These are phyloP conservation scores for Waitea zeae DNA, from an alignment of 1,284 basidiomycete species.

Conservation along the genomic window DNA sequence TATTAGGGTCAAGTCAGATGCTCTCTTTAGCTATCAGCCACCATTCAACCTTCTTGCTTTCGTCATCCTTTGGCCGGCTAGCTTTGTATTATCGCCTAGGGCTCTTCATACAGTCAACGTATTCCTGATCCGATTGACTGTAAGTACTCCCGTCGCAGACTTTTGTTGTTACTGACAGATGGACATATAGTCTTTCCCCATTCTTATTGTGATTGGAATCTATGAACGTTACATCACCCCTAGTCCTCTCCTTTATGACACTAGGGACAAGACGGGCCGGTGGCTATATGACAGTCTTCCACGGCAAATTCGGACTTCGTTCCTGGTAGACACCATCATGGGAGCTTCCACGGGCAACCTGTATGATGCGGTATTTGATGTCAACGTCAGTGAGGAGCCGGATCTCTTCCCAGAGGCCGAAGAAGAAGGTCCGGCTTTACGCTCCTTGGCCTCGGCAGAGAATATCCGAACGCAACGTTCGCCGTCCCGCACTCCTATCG, in stretches of 20 bases:
- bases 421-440: constrained; percentile 23
- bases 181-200: constrained; percentile 53
- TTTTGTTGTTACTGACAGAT: constrained; percentile 1
- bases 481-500: not conserved
- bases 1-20: constrained; percentile 77
- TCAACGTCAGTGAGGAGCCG: constrained; percentile 31
- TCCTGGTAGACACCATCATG: constrained; percentile 53
- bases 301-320: constrained; percentile 51
- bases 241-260: constrained; percentile 24
- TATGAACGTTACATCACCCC: constrained; percentile 62
- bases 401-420: constrained; percentile 27
- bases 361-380: constrained; percentile 63
- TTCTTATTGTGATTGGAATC: constrained; percentile 57
- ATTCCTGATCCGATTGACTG: constrained; percentile 66
- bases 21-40: constrained; percentile 81
- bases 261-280: constrained; percentile 31
- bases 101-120: constrained; percentile 69
- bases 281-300: constrained; percentile 46
- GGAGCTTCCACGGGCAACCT: constrained; percentile 45
- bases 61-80: constrained; percentile 58
- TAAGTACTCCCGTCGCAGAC: constrained; percentile 9
- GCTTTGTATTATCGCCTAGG: constrained; percentile 54
- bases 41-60: constrained; percentile 76
- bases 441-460: constrained; percentile 25
- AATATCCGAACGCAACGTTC: constrained; percentile 8